A percentile compares a stretch with the other conserved stretches of the same genome.
Conservation (phyloP, 208 protist genomes). For the Willaertia magna region DNA sequence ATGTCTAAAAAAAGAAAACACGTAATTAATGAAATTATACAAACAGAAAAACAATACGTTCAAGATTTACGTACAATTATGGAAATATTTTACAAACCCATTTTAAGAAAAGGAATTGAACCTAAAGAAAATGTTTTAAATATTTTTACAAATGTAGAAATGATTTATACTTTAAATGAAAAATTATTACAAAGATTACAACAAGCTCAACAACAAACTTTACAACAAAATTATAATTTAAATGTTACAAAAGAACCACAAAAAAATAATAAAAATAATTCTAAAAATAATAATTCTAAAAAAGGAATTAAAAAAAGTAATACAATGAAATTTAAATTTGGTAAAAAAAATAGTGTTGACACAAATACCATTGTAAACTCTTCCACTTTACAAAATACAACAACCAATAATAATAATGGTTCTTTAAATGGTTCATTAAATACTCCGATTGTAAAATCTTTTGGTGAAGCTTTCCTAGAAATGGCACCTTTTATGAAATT, state of each 20-base stretch:
- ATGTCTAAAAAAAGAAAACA: neutral
- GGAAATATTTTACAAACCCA: neutral
- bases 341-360: too few relatives aligned
- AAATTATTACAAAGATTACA: neutral
- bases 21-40: neutral
- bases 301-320: too few relatives aligned
- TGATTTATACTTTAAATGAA: neutral
- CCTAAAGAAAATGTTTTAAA: neutral
- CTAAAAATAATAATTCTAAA: too few relatives aligned
- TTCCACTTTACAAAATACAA: neutral
- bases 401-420: neutral
- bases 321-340: too few relatives aligned
- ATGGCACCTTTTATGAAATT: slow-evolving; percentile 1
- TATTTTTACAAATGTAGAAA: neutral
- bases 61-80: neutral
- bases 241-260: too few relatives aligned
- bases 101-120: neutral
- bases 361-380: too few relatives aligned
- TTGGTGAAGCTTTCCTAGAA: neutral
- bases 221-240: too few relatives aligned
- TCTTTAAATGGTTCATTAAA: neutral
- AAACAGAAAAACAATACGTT: neutral
- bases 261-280: too few relatives aligned
- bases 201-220: neutral
- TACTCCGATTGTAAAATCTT: neutral